phyloP scores from a whole-genome alignment of 2,329 filamentous ascomycete genomes.

The Fusarium zealandicum region DNA sequence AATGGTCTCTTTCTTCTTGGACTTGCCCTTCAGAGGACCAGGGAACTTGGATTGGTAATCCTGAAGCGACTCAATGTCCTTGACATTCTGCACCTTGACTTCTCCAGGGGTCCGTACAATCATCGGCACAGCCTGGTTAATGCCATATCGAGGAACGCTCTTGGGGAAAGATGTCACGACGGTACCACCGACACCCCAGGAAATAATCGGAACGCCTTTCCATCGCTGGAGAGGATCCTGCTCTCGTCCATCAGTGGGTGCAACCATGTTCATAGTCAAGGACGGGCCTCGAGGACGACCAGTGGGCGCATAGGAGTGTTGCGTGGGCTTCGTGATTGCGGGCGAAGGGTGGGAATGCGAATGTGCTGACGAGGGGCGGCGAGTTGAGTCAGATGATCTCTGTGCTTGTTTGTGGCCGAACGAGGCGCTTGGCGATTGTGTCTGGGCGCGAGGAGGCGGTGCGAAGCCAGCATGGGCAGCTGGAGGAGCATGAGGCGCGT shows the following conservation, averaged over 20 bases:
- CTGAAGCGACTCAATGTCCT: constrained; percentile 73
- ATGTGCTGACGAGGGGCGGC: constrained; percentile 63
- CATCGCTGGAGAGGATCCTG: constrained; percentile 85
- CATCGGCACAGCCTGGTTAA: constrained; percentile 74
- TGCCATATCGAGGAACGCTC: constrained; percentile 84
- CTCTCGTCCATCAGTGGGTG: constrained; percentile 70
- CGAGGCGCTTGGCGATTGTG: constrained; percentile 65
- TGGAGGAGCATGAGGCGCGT: constrained; percentile 53
- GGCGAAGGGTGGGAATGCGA: constrained; percentile 53
- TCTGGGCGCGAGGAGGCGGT: constrained; percentile 66
- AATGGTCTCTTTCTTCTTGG: constrained; percentile 93
- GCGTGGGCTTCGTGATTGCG: constrained; percentile 34
- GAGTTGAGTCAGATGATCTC: constrained; percentile 53
- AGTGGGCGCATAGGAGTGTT: constrained; percentile 42
- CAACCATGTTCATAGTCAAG: constrained; percentile 63
- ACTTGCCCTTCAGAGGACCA: constrained; percentile 85
- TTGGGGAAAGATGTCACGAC: constrained; percentile 88
- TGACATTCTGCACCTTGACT: constrained; percentile 78
- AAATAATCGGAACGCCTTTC: constrained; percentile 87
- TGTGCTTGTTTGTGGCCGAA: constrained; percentile 48
- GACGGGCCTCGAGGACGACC: constrained; percentile 60
- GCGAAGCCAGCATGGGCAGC: constrained; percentile 52
- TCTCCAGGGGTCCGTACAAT: constrained; percentile 85
- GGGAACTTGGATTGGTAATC: constrained; percentile 84
- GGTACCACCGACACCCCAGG: constrained; percentile 86